phyloP scores from a whole-genome alignment of 1,284 basidiomycete species.

The Pascua guehoae region DNA sequence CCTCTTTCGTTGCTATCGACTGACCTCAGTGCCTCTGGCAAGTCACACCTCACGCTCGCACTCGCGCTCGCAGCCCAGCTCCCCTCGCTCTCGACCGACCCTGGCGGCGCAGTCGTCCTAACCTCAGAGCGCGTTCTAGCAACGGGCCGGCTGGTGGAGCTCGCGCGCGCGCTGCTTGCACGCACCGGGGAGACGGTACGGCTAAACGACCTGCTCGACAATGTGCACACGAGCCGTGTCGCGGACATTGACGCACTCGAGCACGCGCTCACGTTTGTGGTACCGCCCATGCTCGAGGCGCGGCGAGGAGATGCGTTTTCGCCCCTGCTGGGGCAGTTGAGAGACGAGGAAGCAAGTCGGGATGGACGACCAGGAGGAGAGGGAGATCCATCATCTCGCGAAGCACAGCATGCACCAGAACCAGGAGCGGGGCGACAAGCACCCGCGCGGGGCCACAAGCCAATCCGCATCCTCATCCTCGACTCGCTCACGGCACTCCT shows the following conservation, averaged over 20 bases:
- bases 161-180: slow-evolving; percentile 33
- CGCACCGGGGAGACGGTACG: slow-evolving; percentile 2
- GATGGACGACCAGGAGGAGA: neutral
- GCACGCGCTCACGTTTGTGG: slow-evolving; percentile 60
- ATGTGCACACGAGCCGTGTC: slow-evolving; percentile 64
- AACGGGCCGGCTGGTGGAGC: slow-evolving; percentile 58
- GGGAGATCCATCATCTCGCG: neutral
- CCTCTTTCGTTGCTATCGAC: neutral
- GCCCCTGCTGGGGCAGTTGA: slow-evolving; percentile 2
- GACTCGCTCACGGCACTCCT: slow-evolving; percentile 80
- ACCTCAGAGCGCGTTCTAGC: slow-evolving; percentile 69
- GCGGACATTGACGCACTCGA: slow-evolving; percentile 61
- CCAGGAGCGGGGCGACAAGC: neutral
- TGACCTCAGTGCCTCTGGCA: slow-evolving; percentile 69
- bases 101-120: slow-evolving; percentile 63
- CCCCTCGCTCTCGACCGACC: slow-evolving; percentile 55
- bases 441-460: slow-evolving; percentile 11
- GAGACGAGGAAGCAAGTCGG: too few relatives aligned
- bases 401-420: neutral
- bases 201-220: slow-evolving; percentile 52
- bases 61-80: slow-evolving; percentile 71
- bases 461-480: slow-evolving; percentile 63
- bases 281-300: slow-evolving; percentile 60
- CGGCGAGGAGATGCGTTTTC: neutral
- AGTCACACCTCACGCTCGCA: slow-evolving; percentile 78